Evolutionary conservation across 2,329 filamentous ascomycete genomes (phyloP).

Genomic region (Metarhizium guizhouense): DNA sequence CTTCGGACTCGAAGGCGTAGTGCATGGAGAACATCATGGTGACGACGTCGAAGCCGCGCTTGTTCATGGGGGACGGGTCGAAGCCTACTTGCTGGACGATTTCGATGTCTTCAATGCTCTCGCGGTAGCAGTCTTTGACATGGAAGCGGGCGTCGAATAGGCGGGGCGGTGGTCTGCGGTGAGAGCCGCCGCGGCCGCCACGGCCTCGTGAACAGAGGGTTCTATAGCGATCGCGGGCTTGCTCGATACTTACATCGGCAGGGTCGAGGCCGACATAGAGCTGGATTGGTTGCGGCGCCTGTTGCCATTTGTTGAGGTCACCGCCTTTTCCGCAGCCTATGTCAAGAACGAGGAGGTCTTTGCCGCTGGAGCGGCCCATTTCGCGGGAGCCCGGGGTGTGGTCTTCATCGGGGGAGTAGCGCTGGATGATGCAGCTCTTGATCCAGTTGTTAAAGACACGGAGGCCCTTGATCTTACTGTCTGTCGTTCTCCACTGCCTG

Average conservation of each 20-base stretch:
- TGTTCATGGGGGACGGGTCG: conserved; percentile 62
- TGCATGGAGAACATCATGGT: conserved; percentile 99
- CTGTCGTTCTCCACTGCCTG: conserved; percentile 87
- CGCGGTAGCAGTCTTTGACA: conserved; percentile 86
- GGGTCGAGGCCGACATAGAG: conserved; percentile 93
- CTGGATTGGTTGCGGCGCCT: conserved; percentile 81
- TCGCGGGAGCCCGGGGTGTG: conserved; percentile 53
- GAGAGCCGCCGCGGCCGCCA: conserved; percentile 42
- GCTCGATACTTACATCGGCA: conserved; percentile 83
- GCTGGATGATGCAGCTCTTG: conserved; percentile 95
- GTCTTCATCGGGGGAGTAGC: conserved; percentile 79
- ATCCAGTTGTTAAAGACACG: conserved; percentile 98
- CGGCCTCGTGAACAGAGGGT: conserved; percentile 57
- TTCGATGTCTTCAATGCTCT: conserved; percentile 70
- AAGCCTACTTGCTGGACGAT: conserved; percentile 84
- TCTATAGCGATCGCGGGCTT: conserved; percentile 76
- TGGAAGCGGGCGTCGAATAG: conserved; percentile 82
- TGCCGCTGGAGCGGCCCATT: conserved; percentile 38
- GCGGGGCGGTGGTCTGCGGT: conserved; percentile 39
- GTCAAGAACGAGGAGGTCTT: conserved; percentile 74
- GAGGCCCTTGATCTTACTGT: conserved; percentile 90
- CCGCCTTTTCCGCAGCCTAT: conserved; percentile 96
- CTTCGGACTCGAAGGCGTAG: conserved; percentile 91
- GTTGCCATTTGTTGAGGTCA: conserved; percentile 92
- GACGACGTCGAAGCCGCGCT: conserved; percentile 87